Evolutionary conservation across 75 land plant species (phyloP), one percentile per base, ranked within the genome.

Genomic region (Chamaecyparis obtusa): DNA sequence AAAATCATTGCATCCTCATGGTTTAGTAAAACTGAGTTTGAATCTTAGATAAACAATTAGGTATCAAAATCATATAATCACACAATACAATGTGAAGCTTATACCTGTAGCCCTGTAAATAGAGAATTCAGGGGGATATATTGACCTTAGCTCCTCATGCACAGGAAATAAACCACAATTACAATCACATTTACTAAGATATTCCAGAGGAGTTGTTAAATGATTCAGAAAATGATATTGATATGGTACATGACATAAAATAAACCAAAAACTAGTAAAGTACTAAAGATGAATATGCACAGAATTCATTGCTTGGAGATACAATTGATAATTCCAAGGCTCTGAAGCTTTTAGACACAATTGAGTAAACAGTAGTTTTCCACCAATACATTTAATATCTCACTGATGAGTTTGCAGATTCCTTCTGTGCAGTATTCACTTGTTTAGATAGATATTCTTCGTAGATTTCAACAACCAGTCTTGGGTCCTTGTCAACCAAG

Each of bases 401-500:
- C 36, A 74, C 13, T 19, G 43, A 81, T 21, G 83, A 17, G 36
- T 44, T 81, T 41, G 85, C 17, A 54, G 85, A 51, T 32, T 85
- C 86, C 43, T 85, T 84, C 7, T 83, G 89, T 39, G 94, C 95
- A 76, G 92, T 91, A 85, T 93, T 95, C 4, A 88, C 91, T 83
- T 92, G 94, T 83, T 92, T 95, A 37, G 91, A 41, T 19, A 95
- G 90, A 78, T 95, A 94, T 35, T 92, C 89, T 86, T 95, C 96
- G 60, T 90, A 95, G 10, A 95, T 94, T 86, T 91, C 94, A 46
- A 95, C 95, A 0, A 95, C 95, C 13, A 95, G 92, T 17, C 92
- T 86, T 21, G 96, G 95, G 84, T 95, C 96, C 84, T 89, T 94
- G 46, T 94, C 94, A 55, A 89, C 91, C 36, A 96, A 93, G 79